Evolutionary conservation across 2,329 filamentous ascomycete species (phyloP), one percentile per base, ranked within the genome.

Genomic region (Clathrospora elynae): DNA sequence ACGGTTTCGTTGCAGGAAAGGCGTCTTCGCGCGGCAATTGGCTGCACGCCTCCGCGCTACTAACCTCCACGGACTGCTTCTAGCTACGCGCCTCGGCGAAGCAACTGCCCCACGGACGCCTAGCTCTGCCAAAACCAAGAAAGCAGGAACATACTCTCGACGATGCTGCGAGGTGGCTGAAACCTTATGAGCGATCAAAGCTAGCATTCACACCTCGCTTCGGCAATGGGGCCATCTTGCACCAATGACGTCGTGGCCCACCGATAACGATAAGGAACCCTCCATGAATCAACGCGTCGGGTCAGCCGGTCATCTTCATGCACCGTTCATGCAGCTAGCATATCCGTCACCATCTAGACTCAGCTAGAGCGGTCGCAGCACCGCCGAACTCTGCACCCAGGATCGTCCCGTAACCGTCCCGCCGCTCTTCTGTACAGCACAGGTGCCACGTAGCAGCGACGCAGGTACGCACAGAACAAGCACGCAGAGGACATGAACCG

Each of bases 381-480:
- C 57, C 45, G 50, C 48, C 46, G 30, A 51, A 42, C 52, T 44
- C 57, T 53, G 54, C 60, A 61, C 61, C 56, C 59, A 66, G 57
- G 66, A 67, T 67, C 66, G 57, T 66, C 64, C 62, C 62, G 61
- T 61, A 53, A 46, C 57, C 64, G 64, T 62, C 59, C 64, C 64
- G 64, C 50, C 46, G 42, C 47, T 49, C 49, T 60, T 61, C 57
- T 64, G 60, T 54, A 53, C 59, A 58, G 58, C 51, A 65, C 54
- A 66, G 64, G 64, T 67, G 65, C 65, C 65, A 68, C 65, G 65
- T 67, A 61, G 61, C 62, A 64, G 55, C 39, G 49, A 60, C 54
- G 58, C 61, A 64, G 62, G 62, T 61, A 63, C 60, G 53, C 57
- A 48, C 49, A 49, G 52, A 54, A 53, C 51, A 52, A 50, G 63